Evolutionary conservation across 2,329 filamentous ascomycete genomes (phyloP).

Genomic region (Cladosporium austrohemisphaericum): DNA sequence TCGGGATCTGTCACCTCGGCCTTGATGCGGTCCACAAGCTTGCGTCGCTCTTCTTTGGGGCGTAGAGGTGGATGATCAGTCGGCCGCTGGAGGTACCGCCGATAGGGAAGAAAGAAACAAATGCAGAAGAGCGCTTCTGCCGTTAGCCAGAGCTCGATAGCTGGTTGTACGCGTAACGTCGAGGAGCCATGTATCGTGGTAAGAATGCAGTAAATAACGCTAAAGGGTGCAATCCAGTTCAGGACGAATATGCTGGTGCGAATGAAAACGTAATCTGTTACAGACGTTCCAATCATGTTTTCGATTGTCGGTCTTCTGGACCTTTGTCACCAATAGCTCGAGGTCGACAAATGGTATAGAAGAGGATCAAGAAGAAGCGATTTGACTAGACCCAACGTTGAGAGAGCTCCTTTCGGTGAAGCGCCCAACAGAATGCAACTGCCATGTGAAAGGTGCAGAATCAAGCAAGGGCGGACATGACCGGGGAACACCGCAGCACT

Average conservation of each 20-base stretch:
- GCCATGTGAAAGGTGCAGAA: not conserved
- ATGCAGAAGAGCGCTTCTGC: conserved; percentile 54
- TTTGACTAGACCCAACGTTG: not conserved
- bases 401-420: not conserved
- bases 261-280: conserved; percentile 17
- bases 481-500: not conserved
- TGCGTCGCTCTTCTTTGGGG: conserved; percentile 47
- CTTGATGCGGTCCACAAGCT: conserved; percentile 56
- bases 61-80: conserved; percentile 49
- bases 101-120: conserved; percentile 51
- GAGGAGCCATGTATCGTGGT: not conserved
- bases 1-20: conserved; percentile 53
- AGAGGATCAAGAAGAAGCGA: not conserved
- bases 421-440: not conserved
- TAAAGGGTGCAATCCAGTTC: conserved; percentile 18
- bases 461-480: not conserved
- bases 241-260: conserved; percentile 18
- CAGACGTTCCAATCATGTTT: not conserved
- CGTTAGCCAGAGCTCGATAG: conserved; percentile 18
- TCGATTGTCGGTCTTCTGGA: not conserved
- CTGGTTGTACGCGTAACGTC: not conserved
- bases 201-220: conserved; percentile 11
- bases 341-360: not conserved
- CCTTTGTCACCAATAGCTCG: not conserved
- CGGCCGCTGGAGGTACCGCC: conserved; percentile 49